Evolutionary conservation across 2,329 filamentous ascomycete species (phyloP).

Genomic region (Chaetomiaceae sp.): DNA sequence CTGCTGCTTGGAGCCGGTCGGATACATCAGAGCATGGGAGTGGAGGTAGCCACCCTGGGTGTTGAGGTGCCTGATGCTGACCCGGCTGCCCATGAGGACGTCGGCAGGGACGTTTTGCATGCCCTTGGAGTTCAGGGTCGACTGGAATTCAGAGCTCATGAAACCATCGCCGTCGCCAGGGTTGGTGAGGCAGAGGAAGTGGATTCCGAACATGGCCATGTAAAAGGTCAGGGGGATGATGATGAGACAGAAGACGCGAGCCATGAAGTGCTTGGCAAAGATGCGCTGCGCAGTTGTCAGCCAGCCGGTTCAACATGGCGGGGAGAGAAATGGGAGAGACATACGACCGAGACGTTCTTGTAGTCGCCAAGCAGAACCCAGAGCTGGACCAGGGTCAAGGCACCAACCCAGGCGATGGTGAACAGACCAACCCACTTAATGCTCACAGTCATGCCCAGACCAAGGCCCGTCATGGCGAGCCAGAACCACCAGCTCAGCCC

Average conservation of each 20-base stretch:
- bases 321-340: neutral
- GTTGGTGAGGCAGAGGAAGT: conserved; percentile 89
- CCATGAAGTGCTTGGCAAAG: conserved; percentile 92
- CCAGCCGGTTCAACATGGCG: neutral
- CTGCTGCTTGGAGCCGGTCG: conserved; percentile 94
- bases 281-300: conserved; percentile 44
- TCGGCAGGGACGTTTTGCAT: conserved; percentile 96
- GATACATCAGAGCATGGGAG: conserved; percentile 97
- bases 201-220: conserved; percentile 94
- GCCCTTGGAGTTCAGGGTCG: conserved; percentile 89
- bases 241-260: conserved; percentile 85
- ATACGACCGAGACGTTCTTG: conserved; percentile 68
- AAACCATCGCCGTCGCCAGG: conserved; percentile 97
- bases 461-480: conserved; percentile 80
- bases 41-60: conserved; percentile 97
- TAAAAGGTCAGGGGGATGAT: conserved; percentile 87
- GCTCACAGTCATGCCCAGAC: conserved; percentile 83
- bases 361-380: conserved; percentile 92
- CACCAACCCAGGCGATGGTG: conserved; percentile 96
- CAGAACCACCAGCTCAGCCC: conserved; percentile 96
- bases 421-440: conserved; percentile 99
- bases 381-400: conserved; percentile 82
- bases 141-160: conserved; percentile 99
- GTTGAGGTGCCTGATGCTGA: conserved; percentile 87
- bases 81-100: conserved; percentile 79